Evolutionary conservation across 805 yeast genomes (phyloP).

Genomic region (Candida stauntonica): DNA sequence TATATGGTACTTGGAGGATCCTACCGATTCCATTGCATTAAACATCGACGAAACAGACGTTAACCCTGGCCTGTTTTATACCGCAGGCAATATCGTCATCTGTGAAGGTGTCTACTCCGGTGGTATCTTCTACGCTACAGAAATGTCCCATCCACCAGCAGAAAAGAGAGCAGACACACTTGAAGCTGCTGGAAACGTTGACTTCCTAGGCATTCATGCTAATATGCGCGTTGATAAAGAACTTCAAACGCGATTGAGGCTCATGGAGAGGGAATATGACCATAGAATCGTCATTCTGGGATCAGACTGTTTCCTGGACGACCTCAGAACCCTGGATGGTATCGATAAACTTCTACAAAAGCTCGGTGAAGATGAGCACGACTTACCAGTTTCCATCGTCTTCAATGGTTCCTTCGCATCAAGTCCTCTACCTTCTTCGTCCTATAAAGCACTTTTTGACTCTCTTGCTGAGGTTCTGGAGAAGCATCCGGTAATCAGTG

Average conservation of each 20-base stretch:
- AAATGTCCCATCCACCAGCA: constrained; percentile 83
- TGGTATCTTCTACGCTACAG: constrained; percentile 64
- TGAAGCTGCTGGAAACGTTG: constrained; percentile 75
- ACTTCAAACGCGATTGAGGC: constrained; percentile 49
- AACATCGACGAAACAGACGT: constrained; percentile 60
- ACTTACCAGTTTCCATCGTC: constrained; percentile 62
- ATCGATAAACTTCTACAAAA: constrained; percentile 56
- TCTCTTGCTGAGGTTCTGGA: constrained; percentile 62
- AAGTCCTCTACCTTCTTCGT: constrained; percentile 54
- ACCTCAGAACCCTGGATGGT: constrained; percentile 53
- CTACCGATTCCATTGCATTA: constrained; percentile 61
- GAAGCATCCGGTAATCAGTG: constrained; percentile 49
- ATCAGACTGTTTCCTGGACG: constrained; percentile 64
- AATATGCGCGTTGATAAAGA: constrained; percentile 57
- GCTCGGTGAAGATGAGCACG: constrained; percentile 46
- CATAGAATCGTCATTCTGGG: constrained; percentile 73
- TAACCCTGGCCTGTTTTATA: constrained; percentile 59
- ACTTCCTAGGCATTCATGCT: constrained; percentile 52
- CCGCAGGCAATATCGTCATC: constrained; percentile 71
- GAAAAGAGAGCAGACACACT: constrained; percentile 65
- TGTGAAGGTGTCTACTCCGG: constrained; percentile 83
- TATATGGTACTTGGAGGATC: constrained; percentile 79
- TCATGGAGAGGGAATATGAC: constrained; percentile 53
- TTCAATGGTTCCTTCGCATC: constrained; percentile 79
- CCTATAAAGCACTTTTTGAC: constrained; percentile 68